Evolutionary conservation across 345 rosid genomes (phyloP).

Genomic region (Eucalyptus brandiana): DNA sequence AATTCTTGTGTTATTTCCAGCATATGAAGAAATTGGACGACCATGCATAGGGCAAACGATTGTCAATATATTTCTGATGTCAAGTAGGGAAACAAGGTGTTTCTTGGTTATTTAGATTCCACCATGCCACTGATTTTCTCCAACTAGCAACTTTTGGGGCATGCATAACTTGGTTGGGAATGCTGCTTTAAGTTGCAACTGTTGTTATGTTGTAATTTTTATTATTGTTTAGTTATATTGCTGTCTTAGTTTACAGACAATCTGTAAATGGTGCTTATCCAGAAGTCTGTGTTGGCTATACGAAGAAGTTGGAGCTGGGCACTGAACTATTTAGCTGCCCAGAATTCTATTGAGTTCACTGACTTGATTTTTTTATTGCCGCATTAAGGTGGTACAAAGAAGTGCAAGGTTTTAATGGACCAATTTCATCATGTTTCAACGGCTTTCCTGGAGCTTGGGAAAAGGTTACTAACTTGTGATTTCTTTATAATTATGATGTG

Average conservation of each 20-base stretch:
- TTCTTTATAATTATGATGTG: neutral
- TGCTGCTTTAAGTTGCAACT: neutral
- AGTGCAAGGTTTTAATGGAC: constrained; percentile 86
- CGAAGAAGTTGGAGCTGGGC: neutral
- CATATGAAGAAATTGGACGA: neutral
- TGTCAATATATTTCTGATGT: neutral
- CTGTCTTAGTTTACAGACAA: neutral
- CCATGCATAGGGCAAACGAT: neutral
- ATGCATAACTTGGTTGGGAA: neutral
- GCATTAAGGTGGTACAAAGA: constrained; percentile 68
- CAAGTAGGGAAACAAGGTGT: neutral
- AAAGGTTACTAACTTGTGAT: constrained; percentile 23
- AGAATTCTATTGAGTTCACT: too few relatives aligned
- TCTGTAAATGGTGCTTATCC: neutral
- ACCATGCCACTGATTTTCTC: neutral
- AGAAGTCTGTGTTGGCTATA: neutral
- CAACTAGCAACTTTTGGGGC: neutral
- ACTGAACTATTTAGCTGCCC: too few relatives aligned
- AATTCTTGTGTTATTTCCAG: neutral
- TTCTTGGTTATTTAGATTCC: neutral
- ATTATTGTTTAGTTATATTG: neutral
- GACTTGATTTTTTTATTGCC: neutral
- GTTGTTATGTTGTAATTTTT: neutral
- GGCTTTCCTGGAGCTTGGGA: constrained; percentile 75
- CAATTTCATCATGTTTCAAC: constrained; percentile 70